These are phyloP conservation scores for Ilyonectria robusta DNA, from an alignment of 2,329 filamentous ascomycete species.

Conservation along the genomic window DNA sequence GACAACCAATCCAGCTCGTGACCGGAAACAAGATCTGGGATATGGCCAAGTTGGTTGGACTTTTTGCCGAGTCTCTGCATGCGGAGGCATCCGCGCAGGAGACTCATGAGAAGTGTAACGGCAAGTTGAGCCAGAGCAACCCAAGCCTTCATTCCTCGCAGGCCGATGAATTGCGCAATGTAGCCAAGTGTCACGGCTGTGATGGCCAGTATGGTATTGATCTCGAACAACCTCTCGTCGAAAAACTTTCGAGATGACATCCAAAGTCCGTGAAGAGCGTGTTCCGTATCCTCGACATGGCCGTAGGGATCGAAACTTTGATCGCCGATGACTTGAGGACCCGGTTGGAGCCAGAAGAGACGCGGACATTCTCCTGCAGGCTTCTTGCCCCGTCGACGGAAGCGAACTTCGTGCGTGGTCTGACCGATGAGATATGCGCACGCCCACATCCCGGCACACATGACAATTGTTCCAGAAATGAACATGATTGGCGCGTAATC, in stretches of 20 bases:
- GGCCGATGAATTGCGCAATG: constrained; percentile 41
- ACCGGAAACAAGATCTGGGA: constrained; percentile 31
- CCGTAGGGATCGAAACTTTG: constrained; percentile 44
- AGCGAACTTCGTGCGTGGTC: constrained; percentile 33
- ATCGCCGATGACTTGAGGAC: constrained; percentile 40
- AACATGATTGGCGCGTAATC: constrained; percentile 39
- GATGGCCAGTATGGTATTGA: constrained; percentile 20
- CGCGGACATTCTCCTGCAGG: background rate
- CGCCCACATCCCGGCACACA: constrained; percentile 39
- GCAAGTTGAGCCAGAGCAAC: constrained; percentile 39
- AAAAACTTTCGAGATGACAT: constrained; percentile 28
- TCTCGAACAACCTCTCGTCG: constrained; percentile 4
- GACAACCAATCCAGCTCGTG: constrained; percentile 46
- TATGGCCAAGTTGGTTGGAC: constrained; percentile 29
- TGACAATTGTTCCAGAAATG: constrained; percentile 35
- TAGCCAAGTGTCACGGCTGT: constrained; percentile 22
- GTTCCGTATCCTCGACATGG: constrained; percentile 29
- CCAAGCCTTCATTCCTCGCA: constrained; percentile 39
- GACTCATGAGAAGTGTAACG: constrained; percentile 37
- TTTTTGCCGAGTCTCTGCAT: constrained; percentile 33
- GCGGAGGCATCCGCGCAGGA: constrained; percentile 34
- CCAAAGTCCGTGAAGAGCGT: constrained; percentile 12
- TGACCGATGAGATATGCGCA: constrained; percentile 42
- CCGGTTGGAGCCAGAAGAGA: constrained; percentile 42
- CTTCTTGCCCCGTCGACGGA: constrained; percentile 7